A percentile compares a stretch with the other conserved stretches of the same genome.
Evolutionary conservation across 352 stramenopile genomes (phyloP).

Genomic region (Globisporangium rhizosaccharum): DNA sequence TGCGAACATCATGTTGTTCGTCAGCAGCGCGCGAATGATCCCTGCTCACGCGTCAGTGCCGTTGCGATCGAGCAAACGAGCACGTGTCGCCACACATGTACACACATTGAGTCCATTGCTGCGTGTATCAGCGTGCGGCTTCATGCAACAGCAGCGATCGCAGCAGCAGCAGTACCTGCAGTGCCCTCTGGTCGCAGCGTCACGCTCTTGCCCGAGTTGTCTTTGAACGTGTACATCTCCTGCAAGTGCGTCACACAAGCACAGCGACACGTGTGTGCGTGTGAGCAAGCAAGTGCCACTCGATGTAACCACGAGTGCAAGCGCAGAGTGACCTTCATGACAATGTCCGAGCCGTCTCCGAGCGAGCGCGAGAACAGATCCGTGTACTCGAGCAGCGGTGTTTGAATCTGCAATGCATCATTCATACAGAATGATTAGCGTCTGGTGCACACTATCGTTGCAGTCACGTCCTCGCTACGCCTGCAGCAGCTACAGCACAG

Average conservation of each 20-base stretch:
- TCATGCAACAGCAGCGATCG: neutral
- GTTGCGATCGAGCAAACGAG: neutral
- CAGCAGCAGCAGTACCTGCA: conserved; percentile 26
- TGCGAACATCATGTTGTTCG: conserved; percentile 68
- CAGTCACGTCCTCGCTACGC: neutral
- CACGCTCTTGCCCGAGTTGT: conserved; percentile 85
- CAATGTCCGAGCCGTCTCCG: conserved; percentile 81
- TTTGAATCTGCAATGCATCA: conserved; percentile 53
- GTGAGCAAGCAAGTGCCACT: neutral
- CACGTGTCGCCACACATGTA: neutral
- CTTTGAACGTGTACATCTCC: conserved; percentile 89
- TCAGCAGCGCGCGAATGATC: conserved; percentile 72
- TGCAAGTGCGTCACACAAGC: conserved; percentile 14
- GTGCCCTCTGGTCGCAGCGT: conserved; percentile 83
- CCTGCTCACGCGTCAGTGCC: conserved; percentile 18
- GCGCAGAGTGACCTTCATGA: conserved; percentile 62
- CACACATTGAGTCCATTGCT: too few species aligned
- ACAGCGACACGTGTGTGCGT: neutral
- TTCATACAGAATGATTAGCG: neutral
- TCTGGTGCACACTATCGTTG: neutral
- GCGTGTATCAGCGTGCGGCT: too few species aligned
- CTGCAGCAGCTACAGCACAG: neutral
- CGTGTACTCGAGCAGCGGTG: conserved; percentile 82
- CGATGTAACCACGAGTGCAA: neutral
- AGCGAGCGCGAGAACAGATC: conserved; percentile 79